Evolutionary conservation across 306 rosid genomes (phyloP).

Genomic region (Lathyrus aphaca): DNA sequence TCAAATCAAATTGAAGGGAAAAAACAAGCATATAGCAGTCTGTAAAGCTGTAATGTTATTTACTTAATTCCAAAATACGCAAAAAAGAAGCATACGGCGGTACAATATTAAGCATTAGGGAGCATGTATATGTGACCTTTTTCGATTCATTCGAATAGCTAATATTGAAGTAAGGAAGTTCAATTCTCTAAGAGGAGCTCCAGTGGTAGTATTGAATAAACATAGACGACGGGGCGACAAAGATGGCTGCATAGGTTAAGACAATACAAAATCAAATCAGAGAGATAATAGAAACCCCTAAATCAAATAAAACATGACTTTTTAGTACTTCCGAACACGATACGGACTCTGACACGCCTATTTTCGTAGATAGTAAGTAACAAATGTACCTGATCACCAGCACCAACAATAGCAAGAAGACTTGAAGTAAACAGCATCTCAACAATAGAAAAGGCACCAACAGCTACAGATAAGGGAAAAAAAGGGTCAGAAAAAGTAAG

Average conservation of each 20-base stretch:
- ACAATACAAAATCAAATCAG: constrained; percentile 17
- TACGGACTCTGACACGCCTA: too few species aligned
- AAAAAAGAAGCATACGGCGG: neutral
- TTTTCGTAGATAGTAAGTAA: neutral
- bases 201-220: constrained; percentile 77
- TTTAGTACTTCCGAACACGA: neutral
- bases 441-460: constrained; percentile 81
- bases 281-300: neutral
- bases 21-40: neutral
- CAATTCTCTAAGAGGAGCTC: constrained; percentile 73
- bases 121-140: constrained; percentile 52
- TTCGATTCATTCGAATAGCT: constrained; percentile 82
- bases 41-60: neutral
- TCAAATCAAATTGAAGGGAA: neutral
- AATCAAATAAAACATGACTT: neutral
- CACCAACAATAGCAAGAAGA: constrained; percentile 97
- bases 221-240: constrained; percentile 96
- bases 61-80: neutral
- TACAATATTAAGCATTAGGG: neutral
- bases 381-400: constrained; percentile 77
- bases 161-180: constrained; percentile 91
- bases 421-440: constrained; percentile 91
- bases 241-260: constrained; percentile 66
- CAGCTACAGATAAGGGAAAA: constrained; percentile 34
- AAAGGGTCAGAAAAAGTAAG: neutral